Base-by-base conservation (phyloP, 768 basidiomycete genomes). In the Boletus pseudo-olivaceus region DNA sequence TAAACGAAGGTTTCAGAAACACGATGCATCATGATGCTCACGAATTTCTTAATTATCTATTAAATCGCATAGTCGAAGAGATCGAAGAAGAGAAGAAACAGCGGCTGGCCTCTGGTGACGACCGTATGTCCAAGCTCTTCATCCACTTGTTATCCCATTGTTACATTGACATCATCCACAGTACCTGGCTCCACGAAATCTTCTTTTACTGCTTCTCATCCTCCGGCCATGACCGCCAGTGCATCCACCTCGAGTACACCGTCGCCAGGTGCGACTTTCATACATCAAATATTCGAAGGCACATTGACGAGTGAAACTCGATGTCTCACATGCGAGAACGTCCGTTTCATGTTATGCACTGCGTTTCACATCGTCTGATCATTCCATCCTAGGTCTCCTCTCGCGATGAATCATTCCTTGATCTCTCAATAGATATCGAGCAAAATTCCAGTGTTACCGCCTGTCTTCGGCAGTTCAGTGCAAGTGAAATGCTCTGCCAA, bases 391-490 rank as follows among this genome's bases (percentile, higher is more conserved):
- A 93, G 90, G 84, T 91, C 5, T 93, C 93, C 7, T 90, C 93
- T 10, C 86, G 97, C 19, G 96, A 98, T 66, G 97, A 99, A 71
- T 84, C 88, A 10, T 99, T 99, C 74, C 81, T 99, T 51, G 97
- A 99, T 73, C 79, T 99, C n/a, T 98, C 95, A 5, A 93, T 99
- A 72, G 97, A 99, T 70, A 98, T 99, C 62, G 96, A 98, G 69
- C 93, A 97, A 70, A 97, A 98, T 72, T 91, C 94, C 4, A 96
- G 93, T 58, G 87, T 99, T 49, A 96, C 95, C 2, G 89, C 95
- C 7, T 99, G 97, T 69, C 82, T 99, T 34, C 83, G 93, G 43
- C 93, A 95, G 67, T 99, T 99, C 70, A 96, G 93, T 66, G 95
- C 94, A 38, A 92, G 89, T 66, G 97, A 99, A 73, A 99, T 98